A percentile compares a stretch with the other conserved stretches of the same genome.
Conservation (phyloP, 257 asterid genomes). For the Solanum verrucosum region DNA sequence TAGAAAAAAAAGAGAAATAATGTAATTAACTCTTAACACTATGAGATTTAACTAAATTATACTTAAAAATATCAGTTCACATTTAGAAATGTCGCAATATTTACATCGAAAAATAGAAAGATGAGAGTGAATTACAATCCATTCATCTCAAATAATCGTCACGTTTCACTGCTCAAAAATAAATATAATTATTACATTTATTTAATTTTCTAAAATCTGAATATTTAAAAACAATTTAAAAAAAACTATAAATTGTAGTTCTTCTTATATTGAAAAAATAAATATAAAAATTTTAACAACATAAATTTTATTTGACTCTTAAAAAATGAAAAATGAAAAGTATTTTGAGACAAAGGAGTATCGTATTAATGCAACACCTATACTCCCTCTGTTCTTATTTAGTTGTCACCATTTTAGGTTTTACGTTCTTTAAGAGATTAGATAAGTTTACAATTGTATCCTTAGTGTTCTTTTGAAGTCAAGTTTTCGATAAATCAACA, state of each 20-base stretch:
- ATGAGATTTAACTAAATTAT: no score
- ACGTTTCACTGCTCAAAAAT: background rate
- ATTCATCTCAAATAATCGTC: background rate
- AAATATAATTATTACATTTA: background rate
- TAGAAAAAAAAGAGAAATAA: rapidly evolving
- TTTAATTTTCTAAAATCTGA: background rate
- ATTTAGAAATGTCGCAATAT: background rate
- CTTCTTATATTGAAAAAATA: no score
- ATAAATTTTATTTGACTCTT: no score
- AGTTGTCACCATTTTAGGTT: no score
- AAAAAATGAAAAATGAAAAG: no score
- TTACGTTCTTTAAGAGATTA: no score
- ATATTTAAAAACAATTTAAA: background rate
- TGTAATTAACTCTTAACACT: background rate
- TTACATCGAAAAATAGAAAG: no score
- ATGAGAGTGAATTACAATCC: background rate
- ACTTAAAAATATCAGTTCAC: background rate
- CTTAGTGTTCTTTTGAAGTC: background rate
- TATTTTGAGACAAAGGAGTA: background rate
- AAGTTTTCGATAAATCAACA: no score
- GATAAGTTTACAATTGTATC: no score
- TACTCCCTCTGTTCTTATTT: background rate
- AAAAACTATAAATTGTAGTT: no score
- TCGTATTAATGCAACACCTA: background rate
- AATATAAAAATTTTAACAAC: no score